phyloP scores from a whole-genome alignment of 2,329 filamentous ascomycete genomes.

The Exophiala sp. region DNA sequence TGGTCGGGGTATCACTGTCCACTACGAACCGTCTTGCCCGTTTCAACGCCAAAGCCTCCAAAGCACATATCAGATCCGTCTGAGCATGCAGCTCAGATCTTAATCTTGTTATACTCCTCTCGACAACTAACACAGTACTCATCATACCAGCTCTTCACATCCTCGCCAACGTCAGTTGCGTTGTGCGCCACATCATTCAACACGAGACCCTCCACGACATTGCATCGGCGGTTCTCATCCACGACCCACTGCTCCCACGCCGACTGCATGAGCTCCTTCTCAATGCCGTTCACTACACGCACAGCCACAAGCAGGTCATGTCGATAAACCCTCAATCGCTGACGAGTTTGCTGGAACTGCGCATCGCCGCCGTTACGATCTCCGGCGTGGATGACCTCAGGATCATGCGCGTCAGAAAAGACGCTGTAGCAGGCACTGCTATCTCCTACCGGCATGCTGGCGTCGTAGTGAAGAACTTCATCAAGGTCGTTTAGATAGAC shows the following conservation, averaged over 20 bases:
- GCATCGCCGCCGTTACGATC: slow-evolving; percentile 24
- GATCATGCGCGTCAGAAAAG: slow-evolving; percentile 41
- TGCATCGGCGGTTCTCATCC: slow-evolving; percentile 74
- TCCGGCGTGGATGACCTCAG: slow-evolving; percentile 34
- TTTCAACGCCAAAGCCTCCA: not conserved
- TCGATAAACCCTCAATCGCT: slow-evolving; percentile 76
- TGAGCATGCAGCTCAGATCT: slow-evolving; percentile 1
- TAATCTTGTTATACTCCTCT: slow-evolving; percentile 22
- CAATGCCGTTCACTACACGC: slow-evolving; percentile 82
- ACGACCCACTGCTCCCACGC: slow-evolving; percentile 93
- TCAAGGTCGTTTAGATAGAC: slow-evolving; percentile 81
- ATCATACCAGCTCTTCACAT: slow-evolving; percentile 49
- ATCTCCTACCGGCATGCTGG: slow-evolving; percentile 19
- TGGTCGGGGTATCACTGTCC: not conserved
- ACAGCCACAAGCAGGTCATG: slow-evolving; percentile 90
- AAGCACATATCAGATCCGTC: not conserved
- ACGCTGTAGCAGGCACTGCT: slow-evolving; percentile 41
- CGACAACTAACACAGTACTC: slow-evolving; percentile 62
- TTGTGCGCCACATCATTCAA: slow-evolving; percentile 30
- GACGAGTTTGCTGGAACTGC: slow-evolving; percentile 71
- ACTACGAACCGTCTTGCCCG: not conserved
- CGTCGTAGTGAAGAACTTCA: slow-evolving; percentile 42
- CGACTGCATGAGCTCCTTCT: slow-evolving; percentile 76
- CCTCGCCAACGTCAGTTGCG: slow-evolving; percentile 26
- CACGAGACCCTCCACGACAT: slow-evolving; percentile 54